Percentiles rank a stretch among this genome's conserved stretches.
Conservation (phyloP, 257 asterid species). For the Gentiana straminea region DNA sequence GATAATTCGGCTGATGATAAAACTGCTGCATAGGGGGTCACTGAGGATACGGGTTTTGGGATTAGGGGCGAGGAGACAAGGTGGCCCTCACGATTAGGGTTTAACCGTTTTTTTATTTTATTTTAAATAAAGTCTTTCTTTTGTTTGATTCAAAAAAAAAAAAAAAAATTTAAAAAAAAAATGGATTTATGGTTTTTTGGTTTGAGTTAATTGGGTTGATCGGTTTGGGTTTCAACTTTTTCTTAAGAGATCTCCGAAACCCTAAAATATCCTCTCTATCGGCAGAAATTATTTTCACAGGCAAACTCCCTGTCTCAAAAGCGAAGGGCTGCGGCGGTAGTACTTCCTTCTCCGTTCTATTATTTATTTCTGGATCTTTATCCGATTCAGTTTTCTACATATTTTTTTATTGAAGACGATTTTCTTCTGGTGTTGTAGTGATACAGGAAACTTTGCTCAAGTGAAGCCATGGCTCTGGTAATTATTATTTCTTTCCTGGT, state of each 20-base stretch:
- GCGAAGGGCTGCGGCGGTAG: slow-evolving; percentile 13
- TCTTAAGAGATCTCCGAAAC: slow-evolving; percentile 14
- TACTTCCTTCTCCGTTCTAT: not conserved
- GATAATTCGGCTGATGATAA: too few species aligned
- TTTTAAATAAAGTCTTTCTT: too few species aligned
- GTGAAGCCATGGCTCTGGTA: slow-evolving; percentile 71
- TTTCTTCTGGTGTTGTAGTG: not conserved
- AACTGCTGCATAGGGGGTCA: too few species aligned
- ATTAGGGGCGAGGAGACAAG: too few species aligned
- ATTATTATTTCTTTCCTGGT: slow-evolving; percentile 9
- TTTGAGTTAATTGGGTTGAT: too few species aligned
- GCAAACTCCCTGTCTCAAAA: slow-evolving; percentile 3
- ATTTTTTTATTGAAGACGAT: not conserved
- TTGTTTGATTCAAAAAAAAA: too few species aligned
- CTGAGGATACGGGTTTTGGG: too few species aligned
- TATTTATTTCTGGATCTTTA: not conserved
- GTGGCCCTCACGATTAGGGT: too few species aligned
- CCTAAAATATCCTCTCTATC: slow-evolving; percentile 23
- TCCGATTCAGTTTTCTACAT: not conserved
- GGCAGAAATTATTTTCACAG: not conserved
- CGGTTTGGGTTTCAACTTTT: too few species aligned
- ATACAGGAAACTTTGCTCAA: slow-evolving; percentile 11
- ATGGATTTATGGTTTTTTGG: too few species aligned
- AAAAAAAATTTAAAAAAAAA: too few species aligned
- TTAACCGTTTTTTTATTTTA: too few species aligned